Evolutionary conservation across 352 stramenopile genomes (phyloP).

Genomic region (Phytophthora capsici): DNA sequence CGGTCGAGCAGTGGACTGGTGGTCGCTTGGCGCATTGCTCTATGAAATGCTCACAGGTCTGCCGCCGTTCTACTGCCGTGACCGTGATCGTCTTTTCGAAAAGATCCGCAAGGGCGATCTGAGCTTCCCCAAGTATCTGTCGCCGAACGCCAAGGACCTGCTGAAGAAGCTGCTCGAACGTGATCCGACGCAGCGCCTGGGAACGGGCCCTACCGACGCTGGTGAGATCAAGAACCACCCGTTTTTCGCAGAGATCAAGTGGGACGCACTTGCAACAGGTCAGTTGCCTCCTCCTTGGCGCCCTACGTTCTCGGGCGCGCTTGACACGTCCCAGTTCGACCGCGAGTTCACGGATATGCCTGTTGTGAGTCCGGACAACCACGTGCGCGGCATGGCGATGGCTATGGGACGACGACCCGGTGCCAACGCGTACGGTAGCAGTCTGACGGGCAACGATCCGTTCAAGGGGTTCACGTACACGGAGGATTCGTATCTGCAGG

Average conservation of each 20-base stretch:
- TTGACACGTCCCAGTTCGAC: slow-evolving; percentile 99
- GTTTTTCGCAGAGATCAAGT: slow-evolving; percentile 86
- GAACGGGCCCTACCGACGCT: slow-evolving; percentile 85
- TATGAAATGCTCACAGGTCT: slow-evolving; percentile 87
- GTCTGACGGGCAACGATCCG: slow-evolving; percentile 67
- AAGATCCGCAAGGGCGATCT: slow-evolving; percentile 97
- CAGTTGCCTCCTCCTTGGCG: slow-evolving; percentile 91
- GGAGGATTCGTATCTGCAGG: slow-evolving; percentile 80
- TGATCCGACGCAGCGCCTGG: slow-evolving; percentile 93
- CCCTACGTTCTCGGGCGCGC: slow-evolving; percentile 90
- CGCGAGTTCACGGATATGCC: slow-evolving; percentile 97
- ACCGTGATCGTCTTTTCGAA: slow-evolving; percentile 97
- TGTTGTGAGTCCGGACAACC: slow-evolving; percentile 91
- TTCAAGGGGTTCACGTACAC: slow-evolving; percentile 90
- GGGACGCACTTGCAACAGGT: slow-evolving; percentile 62
- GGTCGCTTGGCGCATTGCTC: slow-evolving; percentile 92
- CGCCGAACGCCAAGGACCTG: slow-evolving; percentile 81
- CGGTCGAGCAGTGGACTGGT: slow-evolving; percentile 98
- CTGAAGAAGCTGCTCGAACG: slow-evolving; percentile 94
- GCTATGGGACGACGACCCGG: slow-evolving; percentile 45
- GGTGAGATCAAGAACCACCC: slow-evolving; percentile 85
- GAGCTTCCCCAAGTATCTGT: slow-evolving; percentile 96
- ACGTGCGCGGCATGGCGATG: slow-evolving; percentile 69
- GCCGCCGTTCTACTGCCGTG: slow-evolving; percentile 94
- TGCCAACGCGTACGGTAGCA: slow-evolving; percentile 53